Percentiles rank a stretch among this genome's conserved stretches.
phyloP scores from a whole-genome alignment of 2,329 filamentous ascomycete species.

The Fonsecaea pugnacius region DNA sequence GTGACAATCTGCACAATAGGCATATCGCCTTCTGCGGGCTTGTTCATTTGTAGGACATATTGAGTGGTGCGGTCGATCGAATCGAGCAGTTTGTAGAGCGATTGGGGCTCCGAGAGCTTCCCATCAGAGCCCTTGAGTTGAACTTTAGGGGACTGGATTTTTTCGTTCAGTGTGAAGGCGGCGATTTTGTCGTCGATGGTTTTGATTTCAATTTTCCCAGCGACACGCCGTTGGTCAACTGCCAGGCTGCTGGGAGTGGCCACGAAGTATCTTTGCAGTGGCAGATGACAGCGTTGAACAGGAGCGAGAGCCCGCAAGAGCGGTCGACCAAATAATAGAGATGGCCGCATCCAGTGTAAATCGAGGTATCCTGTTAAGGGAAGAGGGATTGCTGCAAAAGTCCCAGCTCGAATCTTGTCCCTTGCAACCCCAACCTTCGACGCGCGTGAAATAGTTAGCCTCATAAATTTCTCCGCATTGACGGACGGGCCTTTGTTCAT shows the following conservation, averaged over 20 bases:
- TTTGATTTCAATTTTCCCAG: constrained; percentile 25
- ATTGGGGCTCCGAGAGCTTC: constrained; percentile 29
- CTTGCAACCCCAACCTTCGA: not conserved
- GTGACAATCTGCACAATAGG: constrained; percentile 75
- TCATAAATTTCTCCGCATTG: not conserved
- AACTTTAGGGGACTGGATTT: constrained; percentile 30
- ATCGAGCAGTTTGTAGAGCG: constrained; percentile 41
- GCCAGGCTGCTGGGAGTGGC: constrained; percentile 8
- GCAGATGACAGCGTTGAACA: not conserved
- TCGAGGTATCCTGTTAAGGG: not conserved
- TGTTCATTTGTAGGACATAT: constrained; percentile 56
- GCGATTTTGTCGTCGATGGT: constrained; percentile 33
- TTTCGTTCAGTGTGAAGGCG: constrained; percentile 33
- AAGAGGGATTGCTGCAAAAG: not conserved
- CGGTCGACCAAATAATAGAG: constrained; percentile 17
- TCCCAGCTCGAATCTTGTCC: not conserved
- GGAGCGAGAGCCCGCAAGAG: constrained; percentile 20
- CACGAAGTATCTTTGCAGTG: constrained; percentile 11
- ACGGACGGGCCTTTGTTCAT: not conserved
- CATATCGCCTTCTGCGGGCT: constrained; percentile 42
- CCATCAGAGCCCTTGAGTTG: constrained; percentile 29
- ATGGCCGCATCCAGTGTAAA: constrained; percentile 24
- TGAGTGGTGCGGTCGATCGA: constrained; percentile 56
- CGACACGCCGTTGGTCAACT: constrained; percentile 15
- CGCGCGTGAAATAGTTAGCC: not conserved